Conservation (phyloP, 345 rosid genomes). For the Arabis alpina region DNA sequence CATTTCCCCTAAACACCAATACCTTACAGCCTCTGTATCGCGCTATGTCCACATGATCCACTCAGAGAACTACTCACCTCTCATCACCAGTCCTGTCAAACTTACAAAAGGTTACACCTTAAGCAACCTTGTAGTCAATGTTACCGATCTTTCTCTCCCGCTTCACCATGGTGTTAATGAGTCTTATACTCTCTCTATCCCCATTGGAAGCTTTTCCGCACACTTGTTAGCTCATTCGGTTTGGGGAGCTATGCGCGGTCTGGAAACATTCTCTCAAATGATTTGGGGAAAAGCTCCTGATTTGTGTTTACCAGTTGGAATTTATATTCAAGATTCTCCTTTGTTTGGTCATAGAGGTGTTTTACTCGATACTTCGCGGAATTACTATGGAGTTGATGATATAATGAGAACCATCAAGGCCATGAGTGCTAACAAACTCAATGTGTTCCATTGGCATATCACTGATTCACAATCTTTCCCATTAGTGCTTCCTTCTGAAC, state of each 20-base stretch:
- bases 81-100: slow-evolving; percentile 45
- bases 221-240: slow-evolving; percentile 55
- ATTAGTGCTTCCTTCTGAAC: slow-evolving; percentile 73
- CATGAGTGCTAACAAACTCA: slow-evolving; percentile 81
- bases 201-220: slow-evolving; percentile 43
- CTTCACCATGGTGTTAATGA: slow-evolving; percentile 76
- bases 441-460: slow-evolving; percentile 93
- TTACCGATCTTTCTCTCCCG: slow-evolving; percentile 52
- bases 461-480: slow-evolving; percentile 92
- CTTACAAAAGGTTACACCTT: slow-evolving; percentile 50
- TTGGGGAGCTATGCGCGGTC: slow-evolving; percentile 92
- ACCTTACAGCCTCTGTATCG: slow-evolving; percentile 58
- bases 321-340: slow-evolving; percentile 61
- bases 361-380: slow-evolving; percentile 81
- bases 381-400: slow-evolving; percentile 70
- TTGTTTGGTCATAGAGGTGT: slow-evolving; percentile 73
- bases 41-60: slow-evolving; percentile 54
- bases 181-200: slow-evolving; percentile 65
- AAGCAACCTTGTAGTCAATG: slow-evolving; percentile 48
- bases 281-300: slow-evolving; percentile 65
- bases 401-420: slow-evolving; percentile 65
- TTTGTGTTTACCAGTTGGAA: slow-evolving; percentile 48
- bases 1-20: slow-evolving; percentile 48
- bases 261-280: slow-evolving; percentile 86
- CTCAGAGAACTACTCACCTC: slow-evolving; percentile 60